Conservation (phyloP, 2,329 filamentous ascomycete species). For the Penicillium vulpinum region DNA sequence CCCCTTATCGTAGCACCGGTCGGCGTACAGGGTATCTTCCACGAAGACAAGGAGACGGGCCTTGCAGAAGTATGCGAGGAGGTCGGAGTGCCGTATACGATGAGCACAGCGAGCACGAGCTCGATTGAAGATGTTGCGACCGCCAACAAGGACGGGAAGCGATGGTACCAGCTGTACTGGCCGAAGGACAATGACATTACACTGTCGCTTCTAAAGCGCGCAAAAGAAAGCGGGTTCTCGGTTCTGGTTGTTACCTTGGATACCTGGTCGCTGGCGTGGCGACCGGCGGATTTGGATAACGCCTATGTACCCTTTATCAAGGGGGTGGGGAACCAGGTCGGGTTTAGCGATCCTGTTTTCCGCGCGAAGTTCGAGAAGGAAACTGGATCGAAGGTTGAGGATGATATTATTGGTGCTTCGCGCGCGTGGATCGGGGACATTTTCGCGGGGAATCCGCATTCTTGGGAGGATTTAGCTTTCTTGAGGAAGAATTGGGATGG, state of each 20-base stretch:
- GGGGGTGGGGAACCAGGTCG: slow-evolving; percentile 60
- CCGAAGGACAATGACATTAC: slow-evolving; percentile 67
- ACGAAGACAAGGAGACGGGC: slow-evolving; percentile 64
- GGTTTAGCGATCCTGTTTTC: slow-evolving; percentile 69
- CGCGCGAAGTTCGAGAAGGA: slow-evolving; percentile 56
- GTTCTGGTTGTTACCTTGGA: slow-evolving; percentile 72
- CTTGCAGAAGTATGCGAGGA: slow-evolving; percentile 63
- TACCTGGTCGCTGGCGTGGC: slow-evolving; percentile 67
- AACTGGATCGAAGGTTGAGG: slow-evolving; percentile 48
- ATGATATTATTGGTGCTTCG: slow-evolving; percentile 53
- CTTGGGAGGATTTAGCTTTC: slow-evolving; percentile 63
- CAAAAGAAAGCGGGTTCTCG: slow-evolving; percentile 61
- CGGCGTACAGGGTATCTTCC: slow-evolving; percentile 68
- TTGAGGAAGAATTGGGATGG: slow-evolving; percentile 63
- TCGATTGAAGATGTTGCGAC: slow-evolving; percentile 67
- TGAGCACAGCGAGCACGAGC: slow-evolving; percentile 64
- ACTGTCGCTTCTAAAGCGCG: slow-evolving; percentile 61
- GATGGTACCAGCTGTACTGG: slow-evolving; percentile 79
- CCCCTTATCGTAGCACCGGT: slow-evolving; percentile 67
- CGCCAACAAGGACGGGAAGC: slow-evolving; percentile 57
- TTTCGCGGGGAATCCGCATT: slow-evolving; percentile 55
- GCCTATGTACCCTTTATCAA: slow-evolving; percentile 56
- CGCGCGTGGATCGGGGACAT: slow-evolving; percentile 55
- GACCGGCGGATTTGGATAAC: slow-evolving; percentile 66
- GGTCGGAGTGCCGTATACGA: slow-evolving; percentile 63